A percentile compares a stretch with the other conserved stretches of the same genome.
phyloP scores from a whole-genome alignment of 225 moss, liverwort and hornwort genomes.

The Pseudoscleropodium purum region DNA sequence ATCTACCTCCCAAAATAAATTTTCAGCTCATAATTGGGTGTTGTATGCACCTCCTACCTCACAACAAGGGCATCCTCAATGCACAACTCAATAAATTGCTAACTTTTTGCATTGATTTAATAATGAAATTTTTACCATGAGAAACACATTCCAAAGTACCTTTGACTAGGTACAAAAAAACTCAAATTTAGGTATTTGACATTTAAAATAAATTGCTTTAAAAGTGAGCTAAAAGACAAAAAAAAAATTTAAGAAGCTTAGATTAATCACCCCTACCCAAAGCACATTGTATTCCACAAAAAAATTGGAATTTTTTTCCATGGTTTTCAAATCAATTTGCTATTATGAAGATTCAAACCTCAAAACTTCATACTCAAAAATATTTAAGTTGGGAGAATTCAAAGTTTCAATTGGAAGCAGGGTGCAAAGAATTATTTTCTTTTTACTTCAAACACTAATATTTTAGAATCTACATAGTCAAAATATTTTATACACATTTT shows the following conservation, averaged over 20 bases:
- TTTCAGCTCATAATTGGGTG: neutral
- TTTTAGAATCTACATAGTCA: neutral
- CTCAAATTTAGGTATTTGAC: neutral
- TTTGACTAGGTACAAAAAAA: neutral
- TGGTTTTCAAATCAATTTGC: neutral
- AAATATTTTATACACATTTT: neutral
- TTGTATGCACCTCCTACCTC: neutral
- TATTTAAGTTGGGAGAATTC: neutral
- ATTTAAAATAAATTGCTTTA: neutral
- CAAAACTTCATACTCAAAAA: neutral
- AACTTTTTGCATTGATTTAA: too few relatives aligned
- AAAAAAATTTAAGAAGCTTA: neutral
- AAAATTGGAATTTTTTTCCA: neutral
- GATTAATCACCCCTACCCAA: accelerated
- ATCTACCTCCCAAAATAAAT: too few relatives aligned
- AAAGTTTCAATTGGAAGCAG: neutral
- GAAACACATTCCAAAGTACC: neutral
- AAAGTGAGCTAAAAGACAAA: neutral
- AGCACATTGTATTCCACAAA: accelerated
- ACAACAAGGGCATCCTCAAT: accelerated
- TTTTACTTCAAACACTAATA: neutral
- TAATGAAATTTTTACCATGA: neutral
- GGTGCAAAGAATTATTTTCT: neutral
- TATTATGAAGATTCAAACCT: neutral
- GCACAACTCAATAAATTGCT: neutral